These are phyloP conservation scores for Barnettozyma californica DNA, from an alignment of 805 yeast species.

Conservation along the genomic window DNA sequence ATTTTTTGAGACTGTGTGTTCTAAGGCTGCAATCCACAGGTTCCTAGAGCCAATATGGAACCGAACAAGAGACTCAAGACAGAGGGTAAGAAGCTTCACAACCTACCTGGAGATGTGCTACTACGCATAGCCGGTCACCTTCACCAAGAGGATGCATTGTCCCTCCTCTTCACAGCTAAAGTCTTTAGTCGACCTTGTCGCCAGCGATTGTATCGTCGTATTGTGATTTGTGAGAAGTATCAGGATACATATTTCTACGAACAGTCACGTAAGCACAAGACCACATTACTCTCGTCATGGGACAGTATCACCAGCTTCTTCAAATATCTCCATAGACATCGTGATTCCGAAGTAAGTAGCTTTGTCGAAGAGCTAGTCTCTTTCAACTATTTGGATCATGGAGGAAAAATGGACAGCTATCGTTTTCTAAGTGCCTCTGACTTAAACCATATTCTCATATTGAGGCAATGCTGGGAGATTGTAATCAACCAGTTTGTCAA, in stretches of 20 bases:
- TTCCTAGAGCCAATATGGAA: not conserved
- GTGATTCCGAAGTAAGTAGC: conserved; percentile 3
- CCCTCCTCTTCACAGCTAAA: conserved; percentile 11
- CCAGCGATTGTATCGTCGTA: conserved; percentile 17
- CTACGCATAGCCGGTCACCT: conserved; percentile 10
- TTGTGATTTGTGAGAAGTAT: conserved; percentile 22
- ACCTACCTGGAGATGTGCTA: conserved; percentile 18
- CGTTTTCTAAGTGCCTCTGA: conserved; percentile 11
- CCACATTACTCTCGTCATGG: conserved; percentile 19
- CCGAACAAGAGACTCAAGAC: not conserved
- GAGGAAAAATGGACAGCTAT: conserved; percentile 15
- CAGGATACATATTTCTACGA: conserved; percentile 19
- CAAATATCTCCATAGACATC: conserved; percentile 8
- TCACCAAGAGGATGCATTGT: conserved; percentile 16
- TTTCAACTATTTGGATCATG: conserved; percentile 20
- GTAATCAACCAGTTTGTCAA: conserved; percentile 13
- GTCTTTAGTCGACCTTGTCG: conserved; percentile 14
- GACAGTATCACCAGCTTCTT: conserved; percentile 15
- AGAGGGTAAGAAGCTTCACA: not conserved
- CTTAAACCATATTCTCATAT: conserved; percentile 11
- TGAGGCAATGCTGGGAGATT: conserved; percentile 21
- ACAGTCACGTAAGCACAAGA: conserved; percentile 6
- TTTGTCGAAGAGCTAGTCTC: conserved; percentile 20
- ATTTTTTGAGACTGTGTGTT: not conserved
- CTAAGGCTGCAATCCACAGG: no score